Conservation (phyloP, 2,329 filamentous ascomycete species). For the Phyllosticta citrichinensis region DNA sequence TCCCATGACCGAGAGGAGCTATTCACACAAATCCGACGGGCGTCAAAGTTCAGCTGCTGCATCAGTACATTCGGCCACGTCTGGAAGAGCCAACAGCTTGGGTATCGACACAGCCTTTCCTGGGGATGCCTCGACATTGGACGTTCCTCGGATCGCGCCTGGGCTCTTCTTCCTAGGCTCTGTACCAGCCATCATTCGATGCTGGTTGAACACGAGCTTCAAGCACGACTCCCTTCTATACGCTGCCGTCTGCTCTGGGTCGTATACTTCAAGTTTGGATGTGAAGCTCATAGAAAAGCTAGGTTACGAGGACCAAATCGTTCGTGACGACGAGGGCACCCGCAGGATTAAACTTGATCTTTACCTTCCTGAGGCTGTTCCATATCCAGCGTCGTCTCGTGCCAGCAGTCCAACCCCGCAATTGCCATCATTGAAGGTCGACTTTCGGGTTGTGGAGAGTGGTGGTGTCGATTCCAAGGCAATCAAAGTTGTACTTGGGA, state of each 20-base stretch:
- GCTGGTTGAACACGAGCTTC: conserved; percentile 86
- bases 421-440: conserved; percentile 69
- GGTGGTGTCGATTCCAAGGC: conserved; percentile 44
- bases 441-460: conserved; percentile 61
- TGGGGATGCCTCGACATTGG: conserved; percentile 29
- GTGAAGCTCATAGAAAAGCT: conserved; percentile 64
- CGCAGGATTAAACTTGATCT: conserved; percentile 67
- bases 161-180: conserved; percentile 78
- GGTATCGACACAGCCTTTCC: conserved; percentile 68
- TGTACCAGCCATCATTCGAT: conserved; percentile 87
- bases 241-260: conserved; percentile 84
- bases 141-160: conserved; percentile 66
- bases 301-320: conserved; percentile 56
- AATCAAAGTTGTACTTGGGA: conserved; percentile 83
- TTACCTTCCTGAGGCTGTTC: conserved; percentile 83
- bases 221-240: conserved; percentile 84
- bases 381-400: conserved; percentile 64
- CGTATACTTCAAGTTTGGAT: conserved; percentile 77
- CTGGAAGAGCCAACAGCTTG: conserved; percentile 77
- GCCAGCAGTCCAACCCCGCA: conserved; percentile 64
- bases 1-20: conserved; percentile 77
- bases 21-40: conserved; percentile 93
- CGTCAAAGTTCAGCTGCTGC: conserved; percentile 88
- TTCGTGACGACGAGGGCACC: conserved; percentile 52
- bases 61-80: conserved; percentile 65